phyloP scores from a whole-genome alignment of 1,284 basidiomycete species.

The Sanghuangporus sanghuang region DNA sequence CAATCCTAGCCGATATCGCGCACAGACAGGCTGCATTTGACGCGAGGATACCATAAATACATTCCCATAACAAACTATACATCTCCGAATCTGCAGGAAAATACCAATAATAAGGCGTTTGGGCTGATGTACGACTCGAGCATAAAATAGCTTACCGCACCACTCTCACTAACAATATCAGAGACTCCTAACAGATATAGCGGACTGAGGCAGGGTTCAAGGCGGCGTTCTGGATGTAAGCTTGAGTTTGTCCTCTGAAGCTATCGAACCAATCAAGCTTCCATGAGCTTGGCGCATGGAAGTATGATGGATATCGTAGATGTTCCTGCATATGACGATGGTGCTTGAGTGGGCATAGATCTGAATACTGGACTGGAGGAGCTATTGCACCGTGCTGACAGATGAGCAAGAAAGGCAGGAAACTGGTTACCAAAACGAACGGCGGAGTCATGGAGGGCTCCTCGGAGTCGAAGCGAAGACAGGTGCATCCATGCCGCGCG shows the following conservation, averaged over 20 bases:
- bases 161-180: neutral
- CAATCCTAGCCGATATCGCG: neutral
- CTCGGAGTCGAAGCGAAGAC: conserved; percentile 1
- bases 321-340: neutral
- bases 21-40: neutral
- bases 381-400: neutral
- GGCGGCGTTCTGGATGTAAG: neutral
- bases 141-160: conserved; percentile 1
- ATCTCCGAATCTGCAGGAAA: neutral
- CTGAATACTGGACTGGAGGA: neutral
- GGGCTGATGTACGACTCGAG: neutral
- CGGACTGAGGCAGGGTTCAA: conserved; percentile 1
- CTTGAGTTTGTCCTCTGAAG: neutral
- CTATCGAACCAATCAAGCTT: conserved; percentile 1
- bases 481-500: neutral
- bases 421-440: neutral
- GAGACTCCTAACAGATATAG: neutral
- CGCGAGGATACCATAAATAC: neutral
- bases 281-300: conserved; percentile 1
- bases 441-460: neutral
- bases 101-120: neutral
- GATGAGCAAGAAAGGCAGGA: neutral
- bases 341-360: neutral
- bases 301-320: neutral
- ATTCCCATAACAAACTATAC: neutral